These are phyloP conservation scores for Suaeda aralocaspica DNA, from an alignment of 148 eudicot species.

Conservation along the genomic window DNA sequence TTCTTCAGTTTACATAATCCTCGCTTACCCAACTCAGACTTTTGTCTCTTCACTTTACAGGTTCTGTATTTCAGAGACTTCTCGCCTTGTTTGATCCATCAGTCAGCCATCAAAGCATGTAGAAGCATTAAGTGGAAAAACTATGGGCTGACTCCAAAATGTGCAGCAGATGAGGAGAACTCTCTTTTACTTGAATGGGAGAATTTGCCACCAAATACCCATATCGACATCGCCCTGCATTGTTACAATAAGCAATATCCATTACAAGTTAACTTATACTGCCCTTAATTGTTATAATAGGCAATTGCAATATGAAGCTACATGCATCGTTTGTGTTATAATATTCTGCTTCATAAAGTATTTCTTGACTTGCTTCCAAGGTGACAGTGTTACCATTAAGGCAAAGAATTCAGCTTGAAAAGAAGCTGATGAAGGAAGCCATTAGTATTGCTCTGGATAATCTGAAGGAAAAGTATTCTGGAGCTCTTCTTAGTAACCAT, in stretches of 20 bases:
- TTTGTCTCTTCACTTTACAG: slow-evolving; percentile 32
- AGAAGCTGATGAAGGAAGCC: slow-evolving; percentile 54
- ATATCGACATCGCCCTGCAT: slow-evolving; percentile 71
- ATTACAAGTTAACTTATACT: slow-evolving; percentile 19
- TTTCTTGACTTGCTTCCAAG: slow-evolving; percentile 62
- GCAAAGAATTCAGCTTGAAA: slow-evolving; percentile 35
- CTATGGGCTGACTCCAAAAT: slow-evolving; percentile 56
- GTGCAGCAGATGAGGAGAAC: slow-evolving; percentile 50
- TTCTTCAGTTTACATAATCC: too few species aligned
- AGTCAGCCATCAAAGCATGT: slow-evolving; percentile 54
- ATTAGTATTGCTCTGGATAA: slow-evolving; percentile 64
- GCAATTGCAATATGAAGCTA: slow-evolving; percentile 52
- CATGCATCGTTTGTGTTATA: slow-evolving; percentile 14
- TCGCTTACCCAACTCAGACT: slow-evolving; percentile 16
- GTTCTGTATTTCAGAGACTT: slow-evolving; percentile 76
- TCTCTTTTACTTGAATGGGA: slow-evolving; percentile 71
- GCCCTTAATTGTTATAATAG: slow-evolving; percentile 45
- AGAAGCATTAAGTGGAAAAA: slow-evolving; percentile 73
- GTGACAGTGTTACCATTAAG: slow-evolving; percentile 30
- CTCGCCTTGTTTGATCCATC: slow-evolving; percentile 48
- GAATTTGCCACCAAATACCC: slow-evolving; percentile 50
- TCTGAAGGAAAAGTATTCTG: slow-evolving; percentile 72
- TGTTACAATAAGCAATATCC: slow-evolving; percentile 79
- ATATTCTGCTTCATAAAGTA: slow-evolving; percentile 17
- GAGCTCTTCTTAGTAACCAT: slow-evolving; percentile 67